Percentiles rank a stretch among this genome's conserved stretches.
Evolutionary conservation across 805 yeast species (phyloP).

Genomic region (Wickerhamiella occidentalis): DNA sequence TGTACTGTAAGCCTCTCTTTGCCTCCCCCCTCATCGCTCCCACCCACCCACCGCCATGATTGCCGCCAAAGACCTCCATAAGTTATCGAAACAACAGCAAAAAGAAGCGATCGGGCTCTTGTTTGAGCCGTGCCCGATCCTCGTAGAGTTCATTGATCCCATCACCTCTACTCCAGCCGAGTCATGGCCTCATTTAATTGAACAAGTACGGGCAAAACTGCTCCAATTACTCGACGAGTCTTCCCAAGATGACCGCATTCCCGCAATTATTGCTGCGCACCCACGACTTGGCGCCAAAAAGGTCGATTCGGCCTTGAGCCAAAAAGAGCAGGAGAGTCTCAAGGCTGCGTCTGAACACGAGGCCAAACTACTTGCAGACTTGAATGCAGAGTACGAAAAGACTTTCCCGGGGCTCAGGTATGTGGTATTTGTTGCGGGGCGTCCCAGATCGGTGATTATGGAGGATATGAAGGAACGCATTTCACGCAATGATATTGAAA

Average conservation of each 20-base stretch:
- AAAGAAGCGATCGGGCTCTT: conserved; percentile 38
- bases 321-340: conserved; percentile 56
- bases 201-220: conserved; percentile 33
- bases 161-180: conserved; percentile 19
- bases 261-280: conserved; percentile 68
- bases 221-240: conserved; percentile 26
- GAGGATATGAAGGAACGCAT: conserved; percentile 49
- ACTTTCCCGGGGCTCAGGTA: conserved; percentile 62
- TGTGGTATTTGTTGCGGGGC: conserved; percentile 82
- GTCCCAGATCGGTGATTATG: conserved; percentile 56
- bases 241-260: conserved; percentile 21
- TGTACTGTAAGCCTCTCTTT: not conserved
- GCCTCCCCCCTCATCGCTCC: not conserved
- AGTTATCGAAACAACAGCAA: conserved; percentile 21
- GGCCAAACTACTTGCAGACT: conserved; percentile 36
- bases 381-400: conserved; percentile 53
- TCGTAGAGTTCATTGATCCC: conserved; percentile 29
- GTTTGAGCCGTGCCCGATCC: conserved; percentile 54
- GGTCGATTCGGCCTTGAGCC: conserved; percentile 48
- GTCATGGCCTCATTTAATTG: conserved; percentile 34
- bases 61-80: conserved; percentile 1
- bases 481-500: conserved; percentile 36
- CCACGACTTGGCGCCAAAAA: conserved; percentile 67
- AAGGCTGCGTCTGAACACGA: conserved; percentile 39
- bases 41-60: conserved; percentile 3